phyloP scores from a whole-genome alignment of 768 basidiomycete species.

The Artomyces pyxidatus region DNA sequence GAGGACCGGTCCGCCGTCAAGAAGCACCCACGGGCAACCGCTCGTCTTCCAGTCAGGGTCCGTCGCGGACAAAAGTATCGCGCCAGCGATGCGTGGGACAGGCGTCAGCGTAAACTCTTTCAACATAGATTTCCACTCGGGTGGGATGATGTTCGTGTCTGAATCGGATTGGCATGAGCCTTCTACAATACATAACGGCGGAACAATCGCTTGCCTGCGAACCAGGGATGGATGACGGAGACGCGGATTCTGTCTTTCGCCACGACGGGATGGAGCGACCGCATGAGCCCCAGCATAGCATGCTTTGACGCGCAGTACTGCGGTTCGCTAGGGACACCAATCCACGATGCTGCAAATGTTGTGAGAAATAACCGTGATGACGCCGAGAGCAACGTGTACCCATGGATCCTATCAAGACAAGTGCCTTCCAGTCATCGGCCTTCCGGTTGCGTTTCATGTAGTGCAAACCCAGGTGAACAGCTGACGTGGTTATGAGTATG shows the following conservation, averaged over 20 bases:
- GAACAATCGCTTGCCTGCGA: conserved; percentile 31
- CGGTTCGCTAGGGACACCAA: conserved; percentile 32
- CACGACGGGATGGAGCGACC: conserved; percentile 33
- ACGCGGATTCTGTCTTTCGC: conserved; percentile 33
- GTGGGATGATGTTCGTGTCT: conserved; percentile 42
- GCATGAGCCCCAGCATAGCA: conserved; percentile 45
- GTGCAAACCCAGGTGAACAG: conserved; percentile 41
- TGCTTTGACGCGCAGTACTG: conserved; percentile 49
- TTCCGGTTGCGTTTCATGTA: conserved; percentile 34
- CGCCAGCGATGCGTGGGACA: conserved; percentile 38
- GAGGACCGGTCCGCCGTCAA: conserved; percentile 44
- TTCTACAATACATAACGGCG: neutral
- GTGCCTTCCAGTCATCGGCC: conserved; percentile 35
- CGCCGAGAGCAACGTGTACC: conserved; percentile 23
- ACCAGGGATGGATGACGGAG: conserved; percentile 44
- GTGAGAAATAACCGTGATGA: neutral
- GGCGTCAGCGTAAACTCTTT: conserved; percentile 43
- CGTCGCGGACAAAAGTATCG: conserved; percentile 44
- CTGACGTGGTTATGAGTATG: too few relatives aligned
- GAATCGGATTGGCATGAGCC: neutral
- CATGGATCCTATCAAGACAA: conserved; percentile 49
- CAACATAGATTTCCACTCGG: conserved; percentile 32
- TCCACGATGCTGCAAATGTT: conserved; percentile 38
- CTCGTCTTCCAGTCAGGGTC: conserved; percentile 36
- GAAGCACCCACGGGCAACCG: conserved; percentile 39